A percentile compares a stretch with the other conserved stretches of the same genome.
phyloP scores from a whole-genome alignment of 257 asterid genomes.

The Nyctanthes arbortristis region DNA sequence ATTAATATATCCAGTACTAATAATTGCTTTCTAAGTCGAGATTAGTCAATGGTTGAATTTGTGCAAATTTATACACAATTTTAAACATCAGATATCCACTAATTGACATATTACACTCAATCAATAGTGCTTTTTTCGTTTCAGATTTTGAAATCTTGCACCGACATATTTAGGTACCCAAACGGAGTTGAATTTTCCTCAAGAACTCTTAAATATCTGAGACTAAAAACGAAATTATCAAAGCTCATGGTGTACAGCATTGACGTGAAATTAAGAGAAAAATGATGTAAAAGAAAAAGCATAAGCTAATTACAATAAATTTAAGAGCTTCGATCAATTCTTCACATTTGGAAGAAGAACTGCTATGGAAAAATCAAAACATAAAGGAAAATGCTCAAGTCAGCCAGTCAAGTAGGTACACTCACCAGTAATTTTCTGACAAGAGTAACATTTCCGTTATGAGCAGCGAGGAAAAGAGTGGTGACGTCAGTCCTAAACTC shows the following conservation, averaged over 20 bases:
- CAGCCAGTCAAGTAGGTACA: not conserved
- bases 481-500: slow-evolving; percentile 83
- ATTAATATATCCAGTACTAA: slow-evolving; percentile 17
- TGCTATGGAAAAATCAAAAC: not conserved
- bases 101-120: not conserved
- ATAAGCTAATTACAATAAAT: too few species aligned
- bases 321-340: too few species aligned
- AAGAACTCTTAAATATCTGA: not conserved
- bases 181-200: slow-evolving; percentile 3
- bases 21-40: slow-evolving; percentile 27
- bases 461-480: slow-evolving; percentile 72
- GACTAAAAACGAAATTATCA: not conserved
- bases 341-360: too few species aligned
- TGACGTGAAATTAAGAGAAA: not conserved
- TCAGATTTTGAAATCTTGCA: not conserved
- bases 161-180: too few species aligned
- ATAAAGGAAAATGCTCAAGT: not conserved
- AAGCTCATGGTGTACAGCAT: not conserved
- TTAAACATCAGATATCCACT: slow-evolving; percentile 2
- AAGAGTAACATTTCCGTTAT: slow-evolving; percentile 58
- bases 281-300: not conserved
- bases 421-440: slow-evolving; percentile 57
- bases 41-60: slow-evolving; percentile 13
- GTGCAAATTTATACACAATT: slow-evolving; percentile 12
- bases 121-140: not conserved